Percentiles rank a stretch among this genome's conserved stretches.
These are phyloP conservation scores for Telopea speciosissima DNA, from an alignment of 177 flowering plant species.

Conservation along the genomic window DNA sequence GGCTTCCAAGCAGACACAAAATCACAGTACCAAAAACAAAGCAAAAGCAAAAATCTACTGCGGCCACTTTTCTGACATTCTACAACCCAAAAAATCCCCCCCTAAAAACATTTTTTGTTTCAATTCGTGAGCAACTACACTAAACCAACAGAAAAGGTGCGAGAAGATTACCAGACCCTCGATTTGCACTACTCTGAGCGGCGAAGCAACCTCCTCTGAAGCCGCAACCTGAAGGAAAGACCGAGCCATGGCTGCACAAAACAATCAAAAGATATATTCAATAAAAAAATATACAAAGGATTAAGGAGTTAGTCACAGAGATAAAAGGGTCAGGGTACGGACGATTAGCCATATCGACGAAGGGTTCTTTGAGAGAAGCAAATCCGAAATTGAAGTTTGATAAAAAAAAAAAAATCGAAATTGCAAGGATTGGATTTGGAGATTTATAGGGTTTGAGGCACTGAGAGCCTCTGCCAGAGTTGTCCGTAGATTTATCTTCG, in stretches of 20 bases:
- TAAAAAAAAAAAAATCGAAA: too few relatives aligned
- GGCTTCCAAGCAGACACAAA: neutral
- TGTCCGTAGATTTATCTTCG: too few relatives aligned
- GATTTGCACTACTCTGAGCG: conserved; percentile 88
- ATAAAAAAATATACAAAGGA: neutral
- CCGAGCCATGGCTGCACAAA: conserved; percentile 38
- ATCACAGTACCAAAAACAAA: neutral
- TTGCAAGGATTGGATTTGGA: too few relatives aligned
- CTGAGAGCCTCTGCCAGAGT: too few relatives aligned
- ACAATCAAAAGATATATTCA: neutral
- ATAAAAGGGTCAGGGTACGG: neutral
- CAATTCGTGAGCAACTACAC: neutral
- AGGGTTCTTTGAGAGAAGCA: neutral
- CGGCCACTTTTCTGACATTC: neutral
- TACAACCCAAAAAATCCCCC: neutral
- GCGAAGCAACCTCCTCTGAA: conserved; percentile 76
- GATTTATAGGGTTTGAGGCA: too few relatives aligned
- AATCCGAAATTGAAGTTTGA: too few relatives aligned
- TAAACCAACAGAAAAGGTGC: neutral
- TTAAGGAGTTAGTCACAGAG: neutral
- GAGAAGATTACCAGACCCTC: conserved; percentile 71
- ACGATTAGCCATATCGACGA: neutral
- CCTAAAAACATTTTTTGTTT: too few relatives aligned
- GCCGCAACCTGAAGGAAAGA: conserved; percentile 79
- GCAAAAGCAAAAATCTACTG: neutral